A percentile compares a stretch with the other conserved stretches of the same genome.
Evolutionary conservation across 441 rosid genomes (phyloP).

Genomic region (Gossypium trilobum): DNA sequence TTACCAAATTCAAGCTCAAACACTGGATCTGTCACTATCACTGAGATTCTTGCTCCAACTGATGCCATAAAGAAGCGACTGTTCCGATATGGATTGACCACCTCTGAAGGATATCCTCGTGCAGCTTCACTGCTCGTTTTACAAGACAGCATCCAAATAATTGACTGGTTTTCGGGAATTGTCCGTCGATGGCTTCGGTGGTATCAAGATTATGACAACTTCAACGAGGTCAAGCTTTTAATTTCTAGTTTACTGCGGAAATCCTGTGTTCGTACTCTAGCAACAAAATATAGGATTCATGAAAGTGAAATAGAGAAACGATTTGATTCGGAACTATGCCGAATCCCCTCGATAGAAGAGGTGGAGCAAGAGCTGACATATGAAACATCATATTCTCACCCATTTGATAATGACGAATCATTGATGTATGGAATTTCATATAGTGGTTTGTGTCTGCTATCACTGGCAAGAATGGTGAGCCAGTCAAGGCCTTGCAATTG

Average conservation of each 20-base stretch:
- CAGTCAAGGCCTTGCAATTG: slow-evolving; percentile 68
- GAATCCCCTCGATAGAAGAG: slow-evolving; percentile 45
- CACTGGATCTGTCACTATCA: slow-evolving; percentile 25
- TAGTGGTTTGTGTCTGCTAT: slow-evolving; percentile 60
- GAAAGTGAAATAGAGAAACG: slow-evolving; percentile 61
- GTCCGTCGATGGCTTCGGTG: slow-evolving; percentile 60
- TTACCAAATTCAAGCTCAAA: slow-evolving; percentile 36
- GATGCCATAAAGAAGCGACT: slow-evolving; percentile 63
- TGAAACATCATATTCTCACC: slow-evolving; percentile 28
- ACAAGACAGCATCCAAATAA: slow-evolving; percentile 59
- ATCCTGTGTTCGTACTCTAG: slow-evolving; percentile 85
- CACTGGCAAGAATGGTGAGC: slow-evolving; percentile 65
- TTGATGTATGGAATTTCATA: slow-evolving; percentile 56
- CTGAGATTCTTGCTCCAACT: slow-evolving; percentile 61
- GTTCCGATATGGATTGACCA: slow-evolving; percentile 56
- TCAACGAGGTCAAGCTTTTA: slow-evolving; percentile 50
- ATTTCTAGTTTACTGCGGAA: slow-evolving; percentile 46
- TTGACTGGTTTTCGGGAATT: slow-evolving; percentile 77
- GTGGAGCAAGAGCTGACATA: slow-evolving; percentile 39
- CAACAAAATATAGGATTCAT: slow-evolving; percentile 62
- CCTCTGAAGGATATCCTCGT: slow-evolving; percentile 53
- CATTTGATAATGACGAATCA: slow-evolving; percentile 46
- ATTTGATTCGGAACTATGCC: slow-evolving; percentile 54
- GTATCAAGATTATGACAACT: slow-evolving; percentile 60
- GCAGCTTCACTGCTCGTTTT: slow-evolving; percentile 42